Conservation (phyloP, 306 rosid species). For the Styphnolobium japonicum region DNA sequence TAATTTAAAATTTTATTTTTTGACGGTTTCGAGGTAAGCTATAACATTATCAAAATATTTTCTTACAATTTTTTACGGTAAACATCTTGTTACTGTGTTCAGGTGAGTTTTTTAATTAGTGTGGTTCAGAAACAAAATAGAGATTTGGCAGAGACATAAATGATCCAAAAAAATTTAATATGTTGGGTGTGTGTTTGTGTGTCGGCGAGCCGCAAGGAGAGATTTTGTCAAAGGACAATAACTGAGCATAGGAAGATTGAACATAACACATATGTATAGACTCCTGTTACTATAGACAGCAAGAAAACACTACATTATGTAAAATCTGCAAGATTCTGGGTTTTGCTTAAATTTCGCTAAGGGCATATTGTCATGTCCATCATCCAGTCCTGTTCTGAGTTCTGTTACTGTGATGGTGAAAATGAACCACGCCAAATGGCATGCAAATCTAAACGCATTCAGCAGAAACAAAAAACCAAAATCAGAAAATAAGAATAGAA, state of each 20-base stretch:
- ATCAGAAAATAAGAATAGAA: background rate
- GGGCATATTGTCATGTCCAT: slow-evolving; percentile 22
- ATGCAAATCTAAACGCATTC: background rate
- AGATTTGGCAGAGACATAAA: background rate
- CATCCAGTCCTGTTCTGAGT: background rate
- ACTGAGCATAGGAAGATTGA: background rate
- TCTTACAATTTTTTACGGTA: no score
- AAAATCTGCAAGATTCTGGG: slow-evolving; percentile 42
- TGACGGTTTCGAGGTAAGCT: no score
- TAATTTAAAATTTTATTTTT: no score
- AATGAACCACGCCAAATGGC: background rate
- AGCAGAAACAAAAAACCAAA: slow-evolving; percentile 9
- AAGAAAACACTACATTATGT: background rate
- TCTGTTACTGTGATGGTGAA: slow-evolving; percentile 6
- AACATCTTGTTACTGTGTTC: background rate
- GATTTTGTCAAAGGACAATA: slow-evolving; percentile 14
- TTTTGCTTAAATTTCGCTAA: slow-evolving; percentile 29
- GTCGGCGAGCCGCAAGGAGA: slow-evolving; percentile 42
- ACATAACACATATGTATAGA: background rate
- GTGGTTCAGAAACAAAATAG: background rate
- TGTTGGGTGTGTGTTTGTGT: background rate
- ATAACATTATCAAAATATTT: no score
- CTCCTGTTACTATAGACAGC: background rate
- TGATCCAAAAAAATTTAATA: background rate
- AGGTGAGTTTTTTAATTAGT: slow-evolving; percentile 10